A percentile compares a stretch with the other conserved stretches of the same genome.
These are phyloP conservation scores for Acacia confusa DNA, from an alignment of 306 rosid genomes.

Conservation along the genomic window DNA sequence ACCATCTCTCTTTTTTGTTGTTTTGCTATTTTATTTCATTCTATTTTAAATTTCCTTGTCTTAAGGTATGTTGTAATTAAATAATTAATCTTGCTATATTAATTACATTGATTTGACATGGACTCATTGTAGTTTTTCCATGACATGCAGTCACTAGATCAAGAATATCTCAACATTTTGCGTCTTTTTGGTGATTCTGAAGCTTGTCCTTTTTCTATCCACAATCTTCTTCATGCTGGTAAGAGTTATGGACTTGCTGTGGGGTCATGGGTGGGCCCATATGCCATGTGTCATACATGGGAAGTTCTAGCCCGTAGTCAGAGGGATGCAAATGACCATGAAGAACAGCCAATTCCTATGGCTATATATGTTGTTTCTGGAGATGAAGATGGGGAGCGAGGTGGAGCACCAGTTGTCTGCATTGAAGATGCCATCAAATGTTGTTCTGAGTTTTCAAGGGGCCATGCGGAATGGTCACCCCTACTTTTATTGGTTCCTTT, in stretches of 20 bases:
- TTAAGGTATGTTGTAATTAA: constrained; percentile 5
- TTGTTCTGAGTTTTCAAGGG: constrained; percentile 69
- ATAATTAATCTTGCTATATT: not conserved
- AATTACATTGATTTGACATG: not conserved
- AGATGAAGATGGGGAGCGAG: constrained; percentile 97
- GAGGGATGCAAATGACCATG: constrained; percentile 49
- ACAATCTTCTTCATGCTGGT: constrained; percentile 90
- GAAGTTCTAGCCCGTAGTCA: constrained; percentile 69
- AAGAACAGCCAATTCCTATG: constrained; percentile 76
- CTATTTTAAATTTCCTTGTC: constrained; percentile 13
- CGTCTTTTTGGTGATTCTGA: constrained; percentile 83
- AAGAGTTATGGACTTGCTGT: constrained; percentile 81
- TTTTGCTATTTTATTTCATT: not conserved
- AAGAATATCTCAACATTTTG: constrained; percentile 65
- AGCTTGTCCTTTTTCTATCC: constrained; percentile 71
- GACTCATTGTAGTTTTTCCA: constrained; percentile 18
- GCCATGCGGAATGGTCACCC: constrained; percentile 71
- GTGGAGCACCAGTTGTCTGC: constrained; percentile 97
- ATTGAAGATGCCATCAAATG: constrained; percentile 74
- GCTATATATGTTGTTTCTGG: constrained; percentile 94
- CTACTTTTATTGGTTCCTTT: constrained; percentile 91
- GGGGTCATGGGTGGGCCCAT: constrained; percentile 99
- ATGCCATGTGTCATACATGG: constrained; percentile 98
- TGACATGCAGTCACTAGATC: constrained; percentile 63
- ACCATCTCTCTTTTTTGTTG: not conserved